Percentiles rank a stretch among this genome's conserved stretches.
Evolutionary conservation across 306 rosid species (phyloP).

Genomic region (Hippophae tibetana): DNA sequence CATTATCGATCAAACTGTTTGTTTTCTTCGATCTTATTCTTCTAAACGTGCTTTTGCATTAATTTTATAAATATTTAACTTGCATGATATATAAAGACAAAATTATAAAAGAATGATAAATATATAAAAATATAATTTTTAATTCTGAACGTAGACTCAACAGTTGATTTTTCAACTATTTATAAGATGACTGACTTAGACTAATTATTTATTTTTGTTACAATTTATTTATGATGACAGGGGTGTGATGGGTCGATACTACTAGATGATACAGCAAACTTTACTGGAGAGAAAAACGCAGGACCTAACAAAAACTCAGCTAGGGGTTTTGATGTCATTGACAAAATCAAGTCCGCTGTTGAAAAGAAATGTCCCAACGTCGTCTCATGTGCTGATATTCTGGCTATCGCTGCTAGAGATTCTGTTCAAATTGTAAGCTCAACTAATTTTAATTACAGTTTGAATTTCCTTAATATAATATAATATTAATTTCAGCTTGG

Average conservation of each 20-base stretch:
- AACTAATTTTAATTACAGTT: background rate
- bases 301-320: slow-evolving; percentile 55
- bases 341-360: slow-evolving; percentile 57
- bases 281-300: slow-evolving; percentile 74
- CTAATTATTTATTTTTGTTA: background rate
- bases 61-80: too few relatives aligned
- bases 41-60: too few relatives aligned
- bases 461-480: background rate
- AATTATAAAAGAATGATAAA: too few relatives aligned
- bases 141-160: too few relatives aligned
- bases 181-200: background rate
- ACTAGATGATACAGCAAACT: slow-evolving; percentile 63
- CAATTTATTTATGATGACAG: slow-evolving; percentile 14
- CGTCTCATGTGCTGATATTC: slow-evolving; percentile 77
- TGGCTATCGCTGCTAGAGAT: slow-evolving; percentile 63
- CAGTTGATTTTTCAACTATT: too few relatives aligned
- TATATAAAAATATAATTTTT: too few relatives aligned
- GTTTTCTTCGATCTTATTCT: too few relatives aligned
- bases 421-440: slow-evolving; percentile 42
- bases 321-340: slow-evolving; percentile 73
- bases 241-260: slow-evolving; percentile 91
- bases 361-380: slow-evolving; percentile 62
- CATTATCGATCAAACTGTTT: too few relatives aligned
- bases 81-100: too few relatives aligned
- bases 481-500: slow-evolving; percentile 44